These are phyloP conservation scores for Saussurea involucrata DNA, from an alignment of 129 eudicot species.

Conservation along the genomic window DNA sequence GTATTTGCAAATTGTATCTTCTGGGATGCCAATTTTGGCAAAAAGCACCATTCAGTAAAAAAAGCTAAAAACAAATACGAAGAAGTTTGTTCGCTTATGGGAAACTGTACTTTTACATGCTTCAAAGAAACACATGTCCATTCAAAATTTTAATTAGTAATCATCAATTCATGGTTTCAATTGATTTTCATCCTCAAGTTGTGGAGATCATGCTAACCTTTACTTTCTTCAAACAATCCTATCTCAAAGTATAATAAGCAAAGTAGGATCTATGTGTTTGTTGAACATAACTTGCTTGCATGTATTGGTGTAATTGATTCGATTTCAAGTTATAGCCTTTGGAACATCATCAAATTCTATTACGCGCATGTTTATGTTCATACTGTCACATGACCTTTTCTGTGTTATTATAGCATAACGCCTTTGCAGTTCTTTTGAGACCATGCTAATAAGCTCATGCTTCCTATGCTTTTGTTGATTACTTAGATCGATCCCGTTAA, in stretches of 20 bases:
- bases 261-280: not conserved
- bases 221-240: not conserved
- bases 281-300: not conserved
- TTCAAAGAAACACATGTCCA: not conserved
- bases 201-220: not conserved
- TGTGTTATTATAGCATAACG: not conserved
- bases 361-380: not conserved
- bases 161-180: not conserved
- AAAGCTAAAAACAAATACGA: not conserved
- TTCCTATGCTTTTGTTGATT: slow-evolving; percentile 9
- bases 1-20: not conserved
- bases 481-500: slow-evolving; percentile 68
- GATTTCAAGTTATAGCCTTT: not conserved
- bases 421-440: not conserved
- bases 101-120: not conserved
- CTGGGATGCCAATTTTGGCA: not conserved
- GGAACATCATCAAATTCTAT: not conserved
- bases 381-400: not conserved
- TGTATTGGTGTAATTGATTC: not conserved
- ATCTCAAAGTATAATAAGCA: not conserved
- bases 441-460: slow-evolving; percentile 8
- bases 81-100: not conserved
- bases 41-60: not conserved
- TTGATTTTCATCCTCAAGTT: too few species aligned
- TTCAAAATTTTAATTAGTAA: not conserved